Evolutionary conservation across 2,329 filamentous ascomycete species (phyloP).

Genomic region (Alternaria dauci): DNA sequence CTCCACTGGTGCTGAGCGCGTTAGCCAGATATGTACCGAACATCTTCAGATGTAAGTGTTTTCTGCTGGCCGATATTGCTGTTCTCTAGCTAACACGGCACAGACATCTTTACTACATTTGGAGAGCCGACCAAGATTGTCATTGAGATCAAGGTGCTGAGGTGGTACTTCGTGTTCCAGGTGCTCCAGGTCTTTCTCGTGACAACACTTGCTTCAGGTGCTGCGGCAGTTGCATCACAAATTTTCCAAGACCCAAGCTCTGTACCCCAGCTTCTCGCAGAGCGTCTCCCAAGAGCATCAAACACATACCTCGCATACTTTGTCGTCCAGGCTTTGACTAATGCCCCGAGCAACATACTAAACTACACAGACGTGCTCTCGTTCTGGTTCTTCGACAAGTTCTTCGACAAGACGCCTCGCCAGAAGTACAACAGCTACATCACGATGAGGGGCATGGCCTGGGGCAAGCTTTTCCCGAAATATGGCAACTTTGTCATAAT

Average conservation of each 20-base stretch:
- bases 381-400: slow-evolving; percentile 75
- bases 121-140: slow-evolving; percentile 82
- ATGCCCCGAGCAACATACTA: slow-evolving; percentile 77
- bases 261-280: slow-evolving; percentile 71
- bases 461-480: slow-evolving; percentile 53
- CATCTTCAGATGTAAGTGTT: slow-evolving; percentile 75
- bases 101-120: slow-evolving; percentile 78
- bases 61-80: neutral
- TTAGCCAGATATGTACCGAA: slow-evolving; percentile 88
- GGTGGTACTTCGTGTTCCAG: slow-evolving; percentile 89
- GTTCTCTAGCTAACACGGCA: slow-evolving; percentile 10
- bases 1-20: slow-evolving; percentile 78
- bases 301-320: slow-evolving; percentile 98
- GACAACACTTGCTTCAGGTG: slow-evolving; percentile 81
- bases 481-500: slow-evolving; percentile 54
- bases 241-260: slow-evolving; percentile 70
- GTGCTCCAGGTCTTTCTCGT: slow-evolving; percentile 92
- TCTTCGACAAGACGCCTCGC: slow-evolving; percentile 76
- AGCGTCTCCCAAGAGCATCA: slow-evolving; percentile 80
- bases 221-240: slow-evolving; percentile 70
- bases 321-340: slow-evolving; percentile 85
- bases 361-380: slow-evolving; percentile 78
- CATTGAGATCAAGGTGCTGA: slow-evolving; percentile 88
- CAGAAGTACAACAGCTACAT: slow-evolving; percentile 50
- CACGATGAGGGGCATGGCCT: slow-evolving; percentile 45